Evolutionary conservation across 345 rosid genomes (phyloP).

Genomic region (Syzygium aqueum): DNA sequence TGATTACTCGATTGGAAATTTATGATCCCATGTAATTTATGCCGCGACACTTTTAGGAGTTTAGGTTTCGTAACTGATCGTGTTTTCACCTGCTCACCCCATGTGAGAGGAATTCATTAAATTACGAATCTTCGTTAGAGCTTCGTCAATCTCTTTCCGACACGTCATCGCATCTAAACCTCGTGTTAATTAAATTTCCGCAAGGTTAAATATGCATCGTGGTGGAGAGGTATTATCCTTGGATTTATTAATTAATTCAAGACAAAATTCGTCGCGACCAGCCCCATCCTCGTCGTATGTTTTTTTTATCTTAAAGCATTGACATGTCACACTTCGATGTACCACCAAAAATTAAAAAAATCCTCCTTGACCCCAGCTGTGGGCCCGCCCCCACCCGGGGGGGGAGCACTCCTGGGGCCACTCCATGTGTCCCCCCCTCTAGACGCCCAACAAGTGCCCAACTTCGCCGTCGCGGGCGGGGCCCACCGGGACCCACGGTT

Average conservation of each 20-base stretch:
- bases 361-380: neutral
- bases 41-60: neutral
- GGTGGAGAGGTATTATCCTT: neutral
- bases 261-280: neutral
- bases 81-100: neutral
- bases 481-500: neutral
- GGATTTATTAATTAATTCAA: neutral
- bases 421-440: neutral
- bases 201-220: neutral
- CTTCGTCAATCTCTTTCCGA: neutral
- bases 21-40: neutral
- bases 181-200: neutral
- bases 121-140: neutral
- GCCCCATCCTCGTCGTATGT: neutral
- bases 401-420: neutral
- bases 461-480: neutral
- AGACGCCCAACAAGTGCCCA: neutral
- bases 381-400: neutral
- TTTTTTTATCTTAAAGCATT: neutral
- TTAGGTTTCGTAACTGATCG: too few species aligned
- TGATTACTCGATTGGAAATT: rapidly evolving
- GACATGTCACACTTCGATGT: neutral
- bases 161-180: neutral
- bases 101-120: neutral
- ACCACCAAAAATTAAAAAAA: neutral